Evolutionary conservation across 345 rosid genomes (phyloP).

Genomic region (Cardamine chenopodiifolia): DNA sequence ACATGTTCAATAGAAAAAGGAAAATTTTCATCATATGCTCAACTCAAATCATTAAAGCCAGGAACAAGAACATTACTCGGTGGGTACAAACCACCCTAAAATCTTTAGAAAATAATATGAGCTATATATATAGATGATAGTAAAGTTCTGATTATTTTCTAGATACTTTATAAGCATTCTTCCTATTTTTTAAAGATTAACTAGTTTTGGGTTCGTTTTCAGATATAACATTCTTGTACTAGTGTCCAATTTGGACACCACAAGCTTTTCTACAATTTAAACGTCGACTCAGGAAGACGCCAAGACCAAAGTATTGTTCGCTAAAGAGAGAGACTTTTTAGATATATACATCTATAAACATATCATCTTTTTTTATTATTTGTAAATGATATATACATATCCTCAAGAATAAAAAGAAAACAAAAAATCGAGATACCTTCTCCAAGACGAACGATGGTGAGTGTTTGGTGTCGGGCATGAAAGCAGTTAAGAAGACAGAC

Average conservation of each 20-base stretch:
- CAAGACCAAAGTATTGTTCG: background rate
- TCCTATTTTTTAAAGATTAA: background rate
- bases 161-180: background rate
- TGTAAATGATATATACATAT: background rate
- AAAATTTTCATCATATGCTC: background rate
- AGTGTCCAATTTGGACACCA: background rate
- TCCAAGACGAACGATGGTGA: conserved; percentile 41
- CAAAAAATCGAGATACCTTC: background rate
- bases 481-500: conserved; percentile 37
- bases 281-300: background rate
- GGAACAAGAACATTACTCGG: background rate
- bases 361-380: no score
- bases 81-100: background rate
- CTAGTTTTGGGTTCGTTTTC: background rate
- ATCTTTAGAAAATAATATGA: background rate
- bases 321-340: background rate
- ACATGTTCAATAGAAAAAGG: background rate
- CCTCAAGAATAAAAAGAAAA: background rate
- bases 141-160: background rate
- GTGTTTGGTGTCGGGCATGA: conserved; percentile 44
- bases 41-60: background rate
- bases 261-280: background rate
- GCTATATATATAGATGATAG: background rate
- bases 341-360: background rate
- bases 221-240: background rate